phyloP scores from a whole-genome alignment of 31 red algal species.

The Asparagopsis taxiformis region DNA sequence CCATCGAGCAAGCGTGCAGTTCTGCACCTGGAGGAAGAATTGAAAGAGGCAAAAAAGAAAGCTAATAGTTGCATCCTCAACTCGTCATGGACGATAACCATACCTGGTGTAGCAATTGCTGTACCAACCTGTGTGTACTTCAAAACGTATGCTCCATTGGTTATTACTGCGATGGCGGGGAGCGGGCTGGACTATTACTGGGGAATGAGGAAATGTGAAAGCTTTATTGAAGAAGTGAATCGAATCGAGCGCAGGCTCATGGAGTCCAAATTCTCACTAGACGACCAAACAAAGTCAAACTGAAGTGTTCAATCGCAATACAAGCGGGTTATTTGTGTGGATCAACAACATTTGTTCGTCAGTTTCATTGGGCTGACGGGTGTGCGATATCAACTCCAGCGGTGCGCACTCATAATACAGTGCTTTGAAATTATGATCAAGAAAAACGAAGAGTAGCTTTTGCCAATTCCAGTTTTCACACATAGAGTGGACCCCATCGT shows the following conservation, averaged over 20 bases:
- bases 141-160: constrained; percentile 47
- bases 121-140: constrained; percentile 26
- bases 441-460: no score
- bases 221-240: constrained; percentile 34
- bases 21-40: constrained; percentile 12
- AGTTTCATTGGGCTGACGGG: no score
- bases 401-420: no score
- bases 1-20: no score
- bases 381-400: no score
- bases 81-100: constrained; percentile 46
- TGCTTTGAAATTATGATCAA: no score
- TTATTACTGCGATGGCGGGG: constrained; percentile 30
- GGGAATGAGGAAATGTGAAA: constrained; percentile 41
- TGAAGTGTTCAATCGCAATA: no score
- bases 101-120: constrained; percentile 27
- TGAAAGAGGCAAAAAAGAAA: constrained; percentile 24
- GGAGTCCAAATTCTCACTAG: constrained; percentile 4
- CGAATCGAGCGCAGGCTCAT: constrained; percentile 35
- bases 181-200: constrained; percentile 50
- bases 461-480: no score
- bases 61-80: constrained; percentile 37
- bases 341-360: no score
- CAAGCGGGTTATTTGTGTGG: no score
- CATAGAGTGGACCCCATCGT: no score
- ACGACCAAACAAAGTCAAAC: neutral